Conservation (phyloP, 2,329 filamentous ascomycete species). For the Colletotrichum orchidophilum region DNA sequence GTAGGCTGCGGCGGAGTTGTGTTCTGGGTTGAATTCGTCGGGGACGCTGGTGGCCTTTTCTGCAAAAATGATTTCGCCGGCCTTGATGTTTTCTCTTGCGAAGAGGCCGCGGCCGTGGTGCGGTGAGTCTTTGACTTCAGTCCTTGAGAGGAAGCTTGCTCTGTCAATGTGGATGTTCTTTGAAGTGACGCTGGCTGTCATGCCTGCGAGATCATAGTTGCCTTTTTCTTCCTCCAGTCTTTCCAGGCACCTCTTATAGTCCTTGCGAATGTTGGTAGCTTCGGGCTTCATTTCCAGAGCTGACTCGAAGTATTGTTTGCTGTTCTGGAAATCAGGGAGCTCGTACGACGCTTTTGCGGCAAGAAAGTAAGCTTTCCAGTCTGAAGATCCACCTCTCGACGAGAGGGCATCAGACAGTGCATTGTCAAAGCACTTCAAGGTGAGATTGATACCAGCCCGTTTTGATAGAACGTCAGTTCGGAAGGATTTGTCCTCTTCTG, state of each 20-base stretch:
- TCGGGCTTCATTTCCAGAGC: conserved; percentile 38
- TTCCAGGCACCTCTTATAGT: conserved; percentile 32
- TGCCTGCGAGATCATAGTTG: conserved; percentile 31
- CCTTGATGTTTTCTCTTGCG: conserved; percentile 45
- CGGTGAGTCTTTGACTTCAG: conserved; percentile 42
- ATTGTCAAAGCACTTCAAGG: conserved; percentile 44
- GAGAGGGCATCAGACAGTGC: conserved; percentile 45
- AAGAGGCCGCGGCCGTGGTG: conserved; percentile 54
- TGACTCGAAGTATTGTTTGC: conserved; percentile 37
- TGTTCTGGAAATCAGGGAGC: conserved; percentile 41
- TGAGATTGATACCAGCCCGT: conserved; percentile 43
- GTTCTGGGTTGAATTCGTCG: conserved; percentile 51
- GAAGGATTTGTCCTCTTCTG: conserved; percentile 33
- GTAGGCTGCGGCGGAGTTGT: conserved; percentile 54
- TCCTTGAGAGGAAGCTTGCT: conserved; percentile 47
- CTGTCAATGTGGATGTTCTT: conserved; percentile 34
- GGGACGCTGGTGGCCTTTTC: conserved; percentile 53
- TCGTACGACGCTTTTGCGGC: conserved; percentile 47
- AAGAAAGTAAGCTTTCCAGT: conserved; percentile 46
- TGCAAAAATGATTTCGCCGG: conserved; percentile 52
- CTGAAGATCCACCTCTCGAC: conserved; percentile 36
- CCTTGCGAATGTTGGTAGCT: conserved; percentile 34
- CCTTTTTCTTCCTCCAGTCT: conserved; percentile 30
- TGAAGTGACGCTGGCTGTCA: conserved; percentile 28
- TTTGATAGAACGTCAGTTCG: conserved; percentile 40